Evolutionary conservation across 108 stramenopile species (phyloP), one percentile per base, ranked within the genome.

Genomic region (Cyclostephanos invisitatus): DNA sequence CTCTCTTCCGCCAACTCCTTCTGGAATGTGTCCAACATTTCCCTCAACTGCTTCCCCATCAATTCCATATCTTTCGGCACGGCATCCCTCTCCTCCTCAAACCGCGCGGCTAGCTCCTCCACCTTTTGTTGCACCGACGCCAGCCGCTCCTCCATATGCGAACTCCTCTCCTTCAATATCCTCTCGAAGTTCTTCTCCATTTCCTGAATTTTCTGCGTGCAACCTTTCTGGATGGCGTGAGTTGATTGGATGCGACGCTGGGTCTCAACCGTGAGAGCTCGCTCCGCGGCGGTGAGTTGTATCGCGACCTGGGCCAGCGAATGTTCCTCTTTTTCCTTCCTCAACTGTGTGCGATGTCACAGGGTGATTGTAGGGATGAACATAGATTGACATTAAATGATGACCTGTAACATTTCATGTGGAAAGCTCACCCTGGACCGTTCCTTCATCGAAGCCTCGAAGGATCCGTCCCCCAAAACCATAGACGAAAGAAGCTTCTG

Each of bases 191-290:
- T 67, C 22, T 77, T 46, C 83, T 94, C 87, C 87, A 91, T 83
- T 55, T 88, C 81, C 32, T 73, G 64, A n/a, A 92, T 82, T 68
- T 84, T 81, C 66, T 72, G 73, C 28, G 79, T 82, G 57, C 89
- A 88, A 44, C 72, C 65, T 21, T 80, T 69, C 62, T 91, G 84
- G 18, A 94, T 67, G 38, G 68, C 65, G 32, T 85, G 86, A 7
- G 86, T 88, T 28, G 88, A 85, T 67, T 94, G 89, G 36, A 94
- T 85, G 22, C 93, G 86, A 38, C 93, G 83, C 68, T 91, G 91
- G 5, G 83, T 87, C 78, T 94, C 91, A 10, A 86, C 81, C 1
- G 87, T 75, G 62, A 94, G 74, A 1, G 89, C 86, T 67, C 84
- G 66, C 60, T 94, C 93, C 18, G 91, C 70, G 9, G 84, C 85